Conservation (phyloP, 1,139 yeast species). For the Lodderomyces orthopsilosis region DNA sequence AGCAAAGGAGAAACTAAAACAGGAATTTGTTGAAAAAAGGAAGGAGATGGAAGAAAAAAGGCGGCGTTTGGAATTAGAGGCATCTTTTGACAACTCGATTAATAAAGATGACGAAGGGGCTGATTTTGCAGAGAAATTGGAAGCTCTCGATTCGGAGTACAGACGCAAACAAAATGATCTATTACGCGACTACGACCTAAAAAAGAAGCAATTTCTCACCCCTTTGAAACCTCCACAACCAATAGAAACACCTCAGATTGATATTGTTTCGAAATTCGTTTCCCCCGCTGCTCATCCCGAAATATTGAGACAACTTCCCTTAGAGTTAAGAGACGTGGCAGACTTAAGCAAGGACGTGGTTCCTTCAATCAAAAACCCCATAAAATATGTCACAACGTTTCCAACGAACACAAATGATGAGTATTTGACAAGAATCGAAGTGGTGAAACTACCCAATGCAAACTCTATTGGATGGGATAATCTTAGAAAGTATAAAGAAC, state of each 20-base stretch:
- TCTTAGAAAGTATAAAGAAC: conserved; percentile 30
- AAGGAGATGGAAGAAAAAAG: conserved; percentile 14
- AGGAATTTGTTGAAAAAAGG: conserved; percentile 12
- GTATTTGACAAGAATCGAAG: conserved; percentile 36
- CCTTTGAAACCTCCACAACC: conserved; percentile 23
- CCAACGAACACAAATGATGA: conserved; percentile 31
- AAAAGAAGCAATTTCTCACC: conserved; percentile 9
- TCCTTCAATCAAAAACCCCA: conserved; percentile 34
- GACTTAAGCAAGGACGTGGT: conserved; percentile 16
- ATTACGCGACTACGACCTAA: conserved; percentile 10
- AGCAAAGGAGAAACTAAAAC: conserved; percentile 17
- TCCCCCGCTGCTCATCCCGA: conserved; percentile 35
- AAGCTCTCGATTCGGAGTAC: conserved; percentile 8
- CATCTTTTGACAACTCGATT: conserved; percentile 20
- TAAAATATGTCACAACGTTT: conserved; percentile 31
- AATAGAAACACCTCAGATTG: conserved; percentile 18
- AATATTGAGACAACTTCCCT: conserved; percentile 31
- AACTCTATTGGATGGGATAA: conserved; percentile 50
- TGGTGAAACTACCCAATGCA: conserved; percentile 44
- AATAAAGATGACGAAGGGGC: conserved; percentile 11
- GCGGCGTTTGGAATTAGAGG: conserved; percentile 15
- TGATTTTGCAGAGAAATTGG: conserved; percentile 2
- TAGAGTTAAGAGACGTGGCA: conserved; percentile 28
- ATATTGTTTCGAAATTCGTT: conserved; percentile 25
- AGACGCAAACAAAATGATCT: conserved; percentile 10